Conservation (phyloP, 2,329 filamentous ascomycete species). For the Tolypocladium album region DNA sequence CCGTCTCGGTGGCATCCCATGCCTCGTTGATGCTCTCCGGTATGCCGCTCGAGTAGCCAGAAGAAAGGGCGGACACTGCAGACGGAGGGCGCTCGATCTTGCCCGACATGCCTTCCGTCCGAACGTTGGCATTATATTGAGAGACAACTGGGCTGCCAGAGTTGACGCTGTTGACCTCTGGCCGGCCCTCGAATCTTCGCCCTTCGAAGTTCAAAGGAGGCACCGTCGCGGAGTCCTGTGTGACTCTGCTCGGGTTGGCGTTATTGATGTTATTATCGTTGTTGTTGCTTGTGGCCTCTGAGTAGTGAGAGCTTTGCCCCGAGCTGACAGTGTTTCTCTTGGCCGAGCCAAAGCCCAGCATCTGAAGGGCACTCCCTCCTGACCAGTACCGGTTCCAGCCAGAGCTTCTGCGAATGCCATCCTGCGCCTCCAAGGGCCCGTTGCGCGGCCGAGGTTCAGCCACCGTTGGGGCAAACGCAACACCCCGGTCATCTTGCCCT, state of each 20-base stretch:
- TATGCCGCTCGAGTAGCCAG: conserved; percentile 53
- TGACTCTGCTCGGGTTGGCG: conserved; percentile 29
- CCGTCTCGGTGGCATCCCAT: conserved; percentile 37
- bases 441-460: conserved; percentile 24
- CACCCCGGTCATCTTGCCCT: conserved; percentile 29
- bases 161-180: conserved; percentile 53
- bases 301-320: conserved; percentile 47
- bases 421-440: conserved; percentile 23
- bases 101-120: conserved; percentile 47
- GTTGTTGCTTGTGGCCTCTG: conserved; percentile 17
- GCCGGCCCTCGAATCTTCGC: conserved; percentile 44
- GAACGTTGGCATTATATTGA: conserved; percentile 41
- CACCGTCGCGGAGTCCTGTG: conserved; percentile 58
- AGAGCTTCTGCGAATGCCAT: conserved; percentile 48
- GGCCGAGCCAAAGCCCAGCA: conserved; percentile 46
- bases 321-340: conserved; percentile 42
- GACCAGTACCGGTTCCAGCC: conserved; percentile 74
- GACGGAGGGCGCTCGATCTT: conserved; percentile 49
- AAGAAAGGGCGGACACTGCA: conserved; percentile 34
- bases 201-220: conserved; percentile 57
- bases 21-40: conserved; percentile 51
- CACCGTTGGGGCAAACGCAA: conserved; percentile 24
- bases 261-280: conserved; percentile 3
- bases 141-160: conserved; percentile 61
- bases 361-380: conserved; percentile 57